Base-by-base conservation (phyloP, 441 rosid genomes). In the Populus hybrid region DNA sequence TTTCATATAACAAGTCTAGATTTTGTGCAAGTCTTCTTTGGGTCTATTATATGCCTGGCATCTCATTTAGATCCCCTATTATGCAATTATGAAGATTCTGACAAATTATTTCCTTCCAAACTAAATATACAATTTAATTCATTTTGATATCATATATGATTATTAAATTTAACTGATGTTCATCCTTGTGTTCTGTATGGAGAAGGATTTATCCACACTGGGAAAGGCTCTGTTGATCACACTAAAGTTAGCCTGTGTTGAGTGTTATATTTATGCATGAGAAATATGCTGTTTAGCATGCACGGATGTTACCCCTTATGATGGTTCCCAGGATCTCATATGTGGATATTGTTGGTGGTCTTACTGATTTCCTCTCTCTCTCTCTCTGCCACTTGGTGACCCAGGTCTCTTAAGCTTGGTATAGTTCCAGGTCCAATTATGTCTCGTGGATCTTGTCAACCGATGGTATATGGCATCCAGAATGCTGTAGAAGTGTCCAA, bases 401-500 rank as follows among this genome's bases (percentile, higher is more conserved):
- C 36, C 82, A 94, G 97, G 82, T 91, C 96, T 68, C 86, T 94
- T 80, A 90, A 89, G 83, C 90, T 94, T 79, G 98, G 97, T 36
- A 69, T 87, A 79, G 87, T 88, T 74, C 89, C 91, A 30, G 83
- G 89, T 28, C 86, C 90, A 36, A 77, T 79, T 12, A 69, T 76
- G 24, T 79, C 83, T 18, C 84, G 83, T 70, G 86, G 87, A 71
- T 84, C 91, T 69, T 85, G 89, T 75, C 89, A 87, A 81, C 87
- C 89, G 3, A 76, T 87, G 76, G 95, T 87, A 70, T 86, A 84
- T 78, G 82, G 86, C 61, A 85, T 88, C 79, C 84, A 88, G 84
- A 89, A 85, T 68, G 88, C 92, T n/a, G 84, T 85, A 66, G 92
- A 90, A 74, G 90, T 85, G 32, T 83, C 94, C 67, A 88, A 79